Conservation (phyloP, 2,329 filamentous ascomycete genomes). For the Chaetomiaceae sp. region DNA sequence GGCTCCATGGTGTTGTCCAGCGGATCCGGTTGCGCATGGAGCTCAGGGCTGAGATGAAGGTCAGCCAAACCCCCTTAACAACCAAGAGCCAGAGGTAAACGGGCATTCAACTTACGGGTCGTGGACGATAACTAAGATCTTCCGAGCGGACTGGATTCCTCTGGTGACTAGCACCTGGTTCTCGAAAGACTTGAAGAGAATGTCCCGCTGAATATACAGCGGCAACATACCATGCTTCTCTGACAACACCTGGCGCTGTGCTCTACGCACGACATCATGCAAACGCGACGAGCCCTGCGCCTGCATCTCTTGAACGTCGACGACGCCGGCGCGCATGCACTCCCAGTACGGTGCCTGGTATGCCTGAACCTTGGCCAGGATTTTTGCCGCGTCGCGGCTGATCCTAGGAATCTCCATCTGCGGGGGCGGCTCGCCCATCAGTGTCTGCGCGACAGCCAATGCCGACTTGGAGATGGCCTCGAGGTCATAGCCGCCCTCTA, state of each 20-base stretch:
- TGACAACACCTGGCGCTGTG: slow-evolving; percentile 67
- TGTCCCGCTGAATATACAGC: slow-evolving; percentile 71
- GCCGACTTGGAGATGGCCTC: slow-evolving; percentile 89
- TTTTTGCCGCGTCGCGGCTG: slow-evolving; percentile 52
- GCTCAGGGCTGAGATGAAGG: slow-evolving; percentile 53
- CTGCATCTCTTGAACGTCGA: slow-evolving; percentile 50
- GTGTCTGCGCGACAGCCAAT: slow-evolving; percentile 80
- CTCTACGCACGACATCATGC: slow-evolving; percentile 74
- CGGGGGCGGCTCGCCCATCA: slow-evolving; percentile 91
- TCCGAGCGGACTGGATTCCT: slow-evolving; percentile 60
- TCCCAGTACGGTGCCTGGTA: slow-evolving; percentile 74
- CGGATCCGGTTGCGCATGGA: slow-evolving; percentile 62
- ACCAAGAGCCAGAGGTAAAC: neutral
- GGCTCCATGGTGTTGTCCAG: slow-evolving; percentile 70
- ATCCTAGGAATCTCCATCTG: slow-evolving; percentile 53
- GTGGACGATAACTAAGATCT: slow-evolving; percentile 81
- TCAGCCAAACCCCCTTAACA: slow-evolving; percentile 1
- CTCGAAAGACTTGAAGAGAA: slow-evolving; percentile 71
- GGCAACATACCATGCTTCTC: slow-evolving; percentile 73
- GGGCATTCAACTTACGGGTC: slow-evolving; percentile 62
- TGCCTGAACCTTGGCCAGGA: slow-evolving; percentile 56
- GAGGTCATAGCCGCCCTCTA: slow-evolving; percentile 95
- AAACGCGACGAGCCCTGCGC: slow-evolving; percentile 58
- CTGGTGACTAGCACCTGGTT: slow-evolving; percentile 82
- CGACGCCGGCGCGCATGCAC: slow-evolving; percentile 70